Evolutionary conservation across 2,329 filamentous ascomycete genomes (phyloP).

Genomic region (Lanzia echinophila): DNA sequence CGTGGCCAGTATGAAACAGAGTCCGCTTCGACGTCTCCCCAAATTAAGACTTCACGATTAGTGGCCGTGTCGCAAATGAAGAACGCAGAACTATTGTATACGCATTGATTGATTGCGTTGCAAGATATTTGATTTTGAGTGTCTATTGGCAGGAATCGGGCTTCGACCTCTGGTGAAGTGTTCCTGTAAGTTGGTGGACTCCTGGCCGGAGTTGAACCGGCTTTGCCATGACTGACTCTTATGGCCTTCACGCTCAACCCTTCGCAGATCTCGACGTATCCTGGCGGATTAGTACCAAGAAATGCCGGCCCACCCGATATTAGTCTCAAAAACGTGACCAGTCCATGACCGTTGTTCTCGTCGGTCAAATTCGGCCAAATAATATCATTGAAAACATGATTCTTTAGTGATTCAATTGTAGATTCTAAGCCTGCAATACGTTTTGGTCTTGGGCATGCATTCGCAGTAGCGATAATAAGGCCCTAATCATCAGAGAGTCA

Average conservation of each 20-base stretch:
- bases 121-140: neutral
- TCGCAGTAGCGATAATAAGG: constrained; percentile 76
- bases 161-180: neutral
- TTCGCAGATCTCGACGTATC: constrained; percentile 84
- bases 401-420: constrained; percentile 88
- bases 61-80: constrained; percentile 75
- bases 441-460: constrained; percentile 76
- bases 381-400: constrained; percentile 93
- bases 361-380: constrained; percentile 98
- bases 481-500: neutral
- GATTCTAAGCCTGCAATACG: constrained; percentile 77
- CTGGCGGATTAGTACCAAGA: constrained; percentile 70
- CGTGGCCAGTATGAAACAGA: constrained; percentile 73
- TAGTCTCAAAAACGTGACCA: constrained; percentile 84
- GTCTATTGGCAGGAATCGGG: neutral
- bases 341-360: constrained; percentile 87
- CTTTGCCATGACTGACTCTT: constrained; percentile 72
- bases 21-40: constrained; percentile 94
- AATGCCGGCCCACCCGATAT: constrained; percentile 83
- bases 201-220: neutral
- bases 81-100: constrained; percentile 85
- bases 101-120: constrained; percentile 39
- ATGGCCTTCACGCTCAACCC: constrained; percentile 84
- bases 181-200: neutral
- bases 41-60: constrained; percentile 77